Evolutionary conservation across 805 yeast species (phyloP), one percentile per base, ranked within the genome.

Genomic region (Nakazawaea laoshanensis): DNA sequence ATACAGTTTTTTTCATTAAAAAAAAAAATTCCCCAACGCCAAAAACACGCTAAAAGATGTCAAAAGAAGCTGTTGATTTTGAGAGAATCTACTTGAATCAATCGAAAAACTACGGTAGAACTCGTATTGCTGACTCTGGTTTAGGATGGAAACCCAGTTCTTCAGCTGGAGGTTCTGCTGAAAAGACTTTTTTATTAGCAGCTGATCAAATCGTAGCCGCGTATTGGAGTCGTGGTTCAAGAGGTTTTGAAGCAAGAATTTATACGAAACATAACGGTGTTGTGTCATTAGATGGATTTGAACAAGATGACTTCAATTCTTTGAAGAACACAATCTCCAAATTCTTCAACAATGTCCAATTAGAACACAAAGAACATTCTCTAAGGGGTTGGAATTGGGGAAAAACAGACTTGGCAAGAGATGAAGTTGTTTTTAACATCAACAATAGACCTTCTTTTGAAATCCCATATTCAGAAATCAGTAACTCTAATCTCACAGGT

Each of bases 341-440:
- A 44, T 72, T 81, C 48, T 85, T 87, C 56, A 66, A 65, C 36
- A 65, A 59, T 33, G 63, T 84, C 27, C 71, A 72, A 36, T 66
- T 92, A 38, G 97, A 92, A 46, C 79, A 71, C 41, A 75, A 69
- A 47, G 97, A 89, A 48, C 98, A 92, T 57, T 82, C 96, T 4
- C 63, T 92, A 43, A 74, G 96, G 61, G 99, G 99, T 20, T 92
- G 98, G 98, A 92, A 92, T 58, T 92, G 98, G 98, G 99, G 99
- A 35, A 77, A 80, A 42, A 68, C 89, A 11, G 95, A 88, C 53
- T 73, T 92, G 52, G 95, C 94, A 14, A 74, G 95, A 54, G 84
- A 86, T 46, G 98, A 92, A 55, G 64, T 92, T 54, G 74, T 85
- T 19, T 88, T 92, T 58, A 75, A 77, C 37, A 77, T 88, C 15